Percentiles rank a stretch among this genome's conserved stretches.
Evolutionary conservation across 352 stramenopile species (phyloP).

Genomic region (Poterioochromonas sp.): DNA sequence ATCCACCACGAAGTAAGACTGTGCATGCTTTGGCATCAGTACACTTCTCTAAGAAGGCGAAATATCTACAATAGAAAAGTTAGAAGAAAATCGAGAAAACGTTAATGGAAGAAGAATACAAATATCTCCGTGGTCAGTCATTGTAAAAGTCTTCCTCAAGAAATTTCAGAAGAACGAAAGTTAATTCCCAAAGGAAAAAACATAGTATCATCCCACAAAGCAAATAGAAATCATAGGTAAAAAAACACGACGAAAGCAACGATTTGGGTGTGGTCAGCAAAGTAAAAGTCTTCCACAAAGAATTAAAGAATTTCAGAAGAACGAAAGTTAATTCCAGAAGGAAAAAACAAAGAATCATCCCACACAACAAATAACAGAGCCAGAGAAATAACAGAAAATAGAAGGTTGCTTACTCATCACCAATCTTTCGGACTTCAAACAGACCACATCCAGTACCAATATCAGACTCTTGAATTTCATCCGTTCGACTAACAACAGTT

Average conservation of each 20-base stretch:
- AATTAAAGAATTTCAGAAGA: not conserved
- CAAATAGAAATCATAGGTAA: not conserved
- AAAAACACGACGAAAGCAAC: not conserved
- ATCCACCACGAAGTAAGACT: slow-evolving; percentile 92
- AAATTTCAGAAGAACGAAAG: not conserved
- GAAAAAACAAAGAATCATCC: no score
- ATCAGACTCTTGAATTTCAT: slow-evolving; percentile 97
- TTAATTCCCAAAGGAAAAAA: not conserved
- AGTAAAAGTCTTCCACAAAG: not conserved
- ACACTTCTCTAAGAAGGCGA: slow-evolving; percentile 98
- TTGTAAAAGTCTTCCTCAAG: no score
- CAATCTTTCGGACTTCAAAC: slow-evolving; percentile 92
- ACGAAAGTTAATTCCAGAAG: slow-evolving; percentile 14
- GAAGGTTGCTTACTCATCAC: slow-evolving; percentile 64
- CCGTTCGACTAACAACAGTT: slow-evolving; percentile 92
- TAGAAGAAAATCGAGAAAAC: not conserved
- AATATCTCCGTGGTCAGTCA: no score
- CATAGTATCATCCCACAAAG: not conserved
- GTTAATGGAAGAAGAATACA: no score
- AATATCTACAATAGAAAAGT: slow-evolving; percentile 46
- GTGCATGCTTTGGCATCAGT: slow-evolving; percentile 95
- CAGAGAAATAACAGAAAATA: no score
- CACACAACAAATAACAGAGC: no score
- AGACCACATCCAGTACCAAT: slow-evolving; percentile 95
- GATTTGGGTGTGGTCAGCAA: not conserved